phyloP scores from a whole-genome alignment of 495 filamentous ascomycete species.

The Penicillium coffeae region DNA sequence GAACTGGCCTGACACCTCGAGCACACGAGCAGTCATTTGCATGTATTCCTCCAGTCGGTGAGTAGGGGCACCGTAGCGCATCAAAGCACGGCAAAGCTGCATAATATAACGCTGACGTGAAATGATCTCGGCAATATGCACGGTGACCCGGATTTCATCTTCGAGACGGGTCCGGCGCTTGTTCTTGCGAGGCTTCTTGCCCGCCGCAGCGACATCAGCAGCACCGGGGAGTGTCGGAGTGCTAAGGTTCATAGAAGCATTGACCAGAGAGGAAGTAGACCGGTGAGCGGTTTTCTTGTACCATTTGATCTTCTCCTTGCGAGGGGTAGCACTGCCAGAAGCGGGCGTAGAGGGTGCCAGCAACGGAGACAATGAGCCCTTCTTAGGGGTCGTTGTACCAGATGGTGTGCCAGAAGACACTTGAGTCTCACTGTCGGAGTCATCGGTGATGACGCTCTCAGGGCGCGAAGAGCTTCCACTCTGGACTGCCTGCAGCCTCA shows the following conservation, averaged over 20 bases:
- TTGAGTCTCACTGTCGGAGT: constrained; percentile 38
- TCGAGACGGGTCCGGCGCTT: constrained; percentile 53
- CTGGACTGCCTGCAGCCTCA: constrained; percentile 35
- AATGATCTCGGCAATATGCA: constrained; percentile 85
- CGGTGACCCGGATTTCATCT: constrained; percentile 68
- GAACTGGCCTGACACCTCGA: constrained; percentile 88
- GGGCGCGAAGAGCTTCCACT: constrained; percentile 20
- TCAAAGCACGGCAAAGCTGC: constrained; percentile 81
- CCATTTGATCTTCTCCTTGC: constrained; percentile 59
- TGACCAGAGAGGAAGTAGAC: constrained; percentile 41
- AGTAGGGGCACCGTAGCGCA: constrained; percentile 77
- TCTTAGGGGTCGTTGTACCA: constrained; percentile 33
- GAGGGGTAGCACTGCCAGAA: constrained; percentile 57
- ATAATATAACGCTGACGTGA: constrained; percentile 81
- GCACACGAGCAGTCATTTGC: constrained; percentile 81
- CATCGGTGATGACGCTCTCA: constrained; percentile 38
- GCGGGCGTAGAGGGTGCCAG: constrained; percentile 14
- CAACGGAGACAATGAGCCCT: constrained; percentile 21
- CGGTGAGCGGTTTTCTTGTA: constrained; percentile 53
- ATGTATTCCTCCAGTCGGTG: constrained; percentile 85
- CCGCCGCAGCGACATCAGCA: constrained; percentile 27
- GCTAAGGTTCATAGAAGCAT: constrained; percentile 49
- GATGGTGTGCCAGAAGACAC: constrained; percentile 32
- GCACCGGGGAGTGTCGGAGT: constrained; percentile 29
- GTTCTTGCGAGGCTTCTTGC: constrained; percentile 28